Base-by-base conservation (phyloP, 2,329 filamentous ascomycete species). In the Fusarium tanahbumbuense region DNA sequence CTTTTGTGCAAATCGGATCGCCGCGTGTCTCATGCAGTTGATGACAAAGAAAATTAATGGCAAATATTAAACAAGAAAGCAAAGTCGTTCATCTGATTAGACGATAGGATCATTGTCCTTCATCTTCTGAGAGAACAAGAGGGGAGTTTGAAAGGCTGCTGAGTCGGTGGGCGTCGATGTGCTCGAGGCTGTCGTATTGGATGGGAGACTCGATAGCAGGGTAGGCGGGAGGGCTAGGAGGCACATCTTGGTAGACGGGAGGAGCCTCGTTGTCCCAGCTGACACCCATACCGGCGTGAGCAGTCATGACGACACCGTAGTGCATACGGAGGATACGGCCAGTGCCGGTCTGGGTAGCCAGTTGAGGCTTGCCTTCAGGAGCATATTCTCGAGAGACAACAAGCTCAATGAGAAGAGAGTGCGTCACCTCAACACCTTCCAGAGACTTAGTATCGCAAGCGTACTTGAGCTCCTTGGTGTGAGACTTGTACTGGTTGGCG, bases 251-350 rank as follows among this genome's bases (percentile, higher is more conserved):
- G 81, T 99, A 99, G 72, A 97, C 88, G 1, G 95, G 95, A 15
- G 95, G 95, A 76, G 93, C 90, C 83, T 99, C 95, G 81, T 98
- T 95, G 74, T 98, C 95, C 95, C 96, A 99, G 73, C 92, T 93
- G 75, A 99, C 94, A 53, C 95, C 94, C 78, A 97, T 87, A 20
- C 95, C 95, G 22, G 88, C 88, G 64, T 93, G 88, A 81, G 97
- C 92, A 6, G 94, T 98, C 58, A 98, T 86, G 60, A 89, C 84
- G 56, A 96, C 86, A 74, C 88, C 89, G 83, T 98, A 98, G 78
- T 97, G 93, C 87, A 97, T 98, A 71, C 95, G 88, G 65, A 99
- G 85, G 55, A 98, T 95, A 69, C 95, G 89, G 1, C 95, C 96
- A 4, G 94, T 92, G 65, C 95, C 95, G 0, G 95, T 98, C 52